A percentile compares a stretch with the other conserved stretches of the same genome.
These are phyloP conservation scores for Pseudonitzschia delicatissima DNA, from an alignment of 108 stramenopile species.

Conservation along the genomic window DNA sequence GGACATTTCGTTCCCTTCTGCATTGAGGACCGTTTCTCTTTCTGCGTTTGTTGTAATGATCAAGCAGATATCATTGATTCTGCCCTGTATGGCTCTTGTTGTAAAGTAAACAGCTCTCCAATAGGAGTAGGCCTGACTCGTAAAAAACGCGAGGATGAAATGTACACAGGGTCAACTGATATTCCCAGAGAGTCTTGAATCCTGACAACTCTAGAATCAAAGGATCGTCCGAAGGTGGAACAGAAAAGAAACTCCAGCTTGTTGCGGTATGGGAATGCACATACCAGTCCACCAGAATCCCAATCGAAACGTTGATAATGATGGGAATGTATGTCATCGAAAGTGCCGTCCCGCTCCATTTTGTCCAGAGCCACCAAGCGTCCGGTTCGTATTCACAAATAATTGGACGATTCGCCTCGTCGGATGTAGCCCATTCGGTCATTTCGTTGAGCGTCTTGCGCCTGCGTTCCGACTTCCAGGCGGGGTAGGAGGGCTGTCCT, in stretches of 20 bases:
- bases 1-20: neutral
- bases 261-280: slow-evolving; percentile 23
- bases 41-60: slow-evolving; percentile 40
- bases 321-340: slow-evolving; percentile 25
- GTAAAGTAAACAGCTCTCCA: slow-evolving; percentile 48
- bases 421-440: slow-evolving; percentile 12
- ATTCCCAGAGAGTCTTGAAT: slow-evolving; percentile 54
- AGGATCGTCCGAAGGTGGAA: slow-evolving; percentile 43
- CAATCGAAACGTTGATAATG: slow-evolving; percentile 16
- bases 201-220: slow-evolving; percentile 38
- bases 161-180: slow-evolving; percentile 47
- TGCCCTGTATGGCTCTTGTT: slow-evolving; percentile 53
- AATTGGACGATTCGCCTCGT: slow-evolving; percentile 39
- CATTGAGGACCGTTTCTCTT: slow-evolving; percentile 9
- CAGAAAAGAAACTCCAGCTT: slow-evolving; percentile 34
- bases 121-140: slow-evolving; percentile 48
- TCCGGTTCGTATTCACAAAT: slow-evolving; percentile 53
- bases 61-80: slow-evolving; percentile 63
- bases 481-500: slow-evolving; percentile 5
- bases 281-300: slow-evolving; percentile 29
- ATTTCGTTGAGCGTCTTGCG: slow-evolving; percentile 3
- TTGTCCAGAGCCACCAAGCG: slow-evolving; percentile 52
- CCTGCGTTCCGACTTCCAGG: neutral
- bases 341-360: slow-evolving; percentile 52
- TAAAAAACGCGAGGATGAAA: slow-evolving; percentile 58